Base-by-base conservation (phyloP, 2,329 filamentous ascomycete species). In the Gnomoniopsis sp. region DNA sequence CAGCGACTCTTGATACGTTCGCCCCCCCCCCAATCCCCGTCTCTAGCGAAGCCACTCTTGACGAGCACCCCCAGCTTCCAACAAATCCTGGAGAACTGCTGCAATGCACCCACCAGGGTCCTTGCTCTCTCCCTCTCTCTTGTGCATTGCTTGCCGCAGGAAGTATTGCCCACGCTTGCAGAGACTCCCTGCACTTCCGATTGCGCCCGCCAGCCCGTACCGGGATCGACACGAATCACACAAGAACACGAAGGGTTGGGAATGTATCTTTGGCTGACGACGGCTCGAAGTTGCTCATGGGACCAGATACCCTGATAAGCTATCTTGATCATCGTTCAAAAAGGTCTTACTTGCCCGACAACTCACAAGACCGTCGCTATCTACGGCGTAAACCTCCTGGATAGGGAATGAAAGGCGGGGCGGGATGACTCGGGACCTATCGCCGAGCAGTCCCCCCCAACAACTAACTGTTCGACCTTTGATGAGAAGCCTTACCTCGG, bases 151-250 rank as follows among this genome's bases (percentile, higher is more conserved):
- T 30, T 48, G 48, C 53, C 43, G 34, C 53, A 43, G 48, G 49
- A 59, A 36, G 48, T n/a, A n/a, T n/a, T 15, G 33, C 34, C 30
- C 17, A 50, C 48, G 33, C 14, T 26, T 30, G 36, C 46, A 46
- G 34, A 33, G 51, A 51, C 55, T 41, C 46, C 57, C 34, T 41
- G 26, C 21, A 38, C 50, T 46, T 44, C 44, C 50, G 36, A 53
- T 38, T 50, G 38, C 47, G 15, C 26, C 47, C 46, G 21, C 33
- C 44, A 47, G 33, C 33, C 43, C 34, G 54, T 8, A 19, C 19
- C 21, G 19, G 21, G 47, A 2, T 53, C 53, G 53, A 60, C 53
- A 58, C 52, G 59, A 55, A 61, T 55, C 52, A 61, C 51, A 53
- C 38, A 19, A 34, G 23, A n/a, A 51, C 59, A 61, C 59, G 59